Evolutionary conservation across 371 early-diverging fungal genomes (phyloP).

Genomic region (Rhizopus sp.): DNA sequence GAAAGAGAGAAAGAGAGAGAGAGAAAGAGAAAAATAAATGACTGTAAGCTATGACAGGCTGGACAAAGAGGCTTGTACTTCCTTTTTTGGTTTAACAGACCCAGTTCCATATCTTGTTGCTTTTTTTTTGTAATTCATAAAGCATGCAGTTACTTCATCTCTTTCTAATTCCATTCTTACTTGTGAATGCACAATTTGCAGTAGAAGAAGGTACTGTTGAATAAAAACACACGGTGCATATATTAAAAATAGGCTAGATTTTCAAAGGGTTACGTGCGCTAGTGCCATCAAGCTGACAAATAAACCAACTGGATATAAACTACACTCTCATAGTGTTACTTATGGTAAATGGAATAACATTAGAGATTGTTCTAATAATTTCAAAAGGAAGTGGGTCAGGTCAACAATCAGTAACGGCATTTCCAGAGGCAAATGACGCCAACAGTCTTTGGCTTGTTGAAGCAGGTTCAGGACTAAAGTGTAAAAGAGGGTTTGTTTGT

Average conservation of each 20-base stretch:
- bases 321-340: conserved; percentile 84
- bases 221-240: too few relatives aligned
- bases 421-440: conserved; percentile 67
- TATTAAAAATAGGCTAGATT: conserved; percentile 41
- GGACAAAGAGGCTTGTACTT: too few relatives aligned
- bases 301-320: conserved; percentile 55
- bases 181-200: too few relatives aligned
- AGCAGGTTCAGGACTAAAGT: conserved; percentile 41
- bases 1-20: too few relatives aligned
- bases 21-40: not conserved
- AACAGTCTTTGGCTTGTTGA: conserved; percentile 68
- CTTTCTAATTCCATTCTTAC: too few relatives aligned
- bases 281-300: conserved; percentile 77
- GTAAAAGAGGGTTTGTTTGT: conserved; percentile 48
- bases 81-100: too few relatives aligned
- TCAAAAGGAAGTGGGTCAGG: conserved; percentile 69
- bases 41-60: too few relatives aligned
- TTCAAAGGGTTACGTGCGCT: conserved; percentile 78
- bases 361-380: not conserved
- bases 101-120: too few relatives aligned
- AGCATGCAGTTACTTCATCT: too few relatives aligned
- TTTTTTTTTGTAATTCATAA: too few relatives aligned
- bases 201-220: not conserved
- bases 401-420: conserved; percentile 85
- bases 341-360: conserved; percentile 54